Percentiles rank a stretch among this genome's conserved stretches.
phyloP scores from a whole-genome alignment of 345 rosid genomes.

The Gossypium longicalyx region DNA sequence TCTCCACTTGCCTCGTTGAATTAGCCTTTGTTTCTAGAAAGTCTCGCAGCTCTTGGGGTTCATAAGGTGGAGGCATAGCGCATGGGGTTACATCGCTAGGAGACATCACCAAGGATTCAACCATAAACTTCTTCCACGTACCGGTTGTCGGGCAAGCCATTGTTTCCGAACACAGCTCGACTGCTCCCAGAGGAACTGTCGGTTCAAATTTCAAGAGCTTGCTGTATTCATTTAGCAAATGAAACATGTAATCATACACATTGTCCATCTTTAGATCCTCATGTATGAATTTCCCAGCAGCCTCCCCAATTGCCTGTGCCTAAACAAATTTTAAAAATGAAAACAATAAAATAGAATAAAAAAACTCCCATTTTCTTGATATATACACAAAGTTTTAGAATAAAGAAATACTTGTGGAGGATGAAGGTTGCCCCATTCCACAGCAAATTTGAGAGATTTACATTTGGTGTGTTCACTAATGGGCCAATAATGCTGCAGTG shows the following conservation, averaged over 20 bases:
- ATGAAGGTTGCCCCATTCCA: slow-evolving; percentile 69
- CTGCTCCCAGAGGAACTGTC: slow-evolving; percentile 37
- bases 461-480: slow-evolving; percentile 49
- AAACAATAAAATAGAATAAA: not conserved
- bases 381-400: too few relatives aligned
- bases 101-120: slow-evolving; percentile 48
- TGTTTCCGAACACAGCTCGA: slow-evolving; percentile 46
- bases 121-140: slow-evolving; percentile 44
- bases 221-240: slow-evolving; percentile 54
- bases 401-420: slow-evolving; percentile 23
- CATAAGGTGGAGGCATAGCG: slow-evolving; percentile 43
- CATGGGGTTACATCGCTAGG: slow-evolving; percentile 54
- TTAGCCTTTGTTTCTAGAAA: slow-evolving; percentile 35
- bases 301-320: slow-evolving; percentile 63
- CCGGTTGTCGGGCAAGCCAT: slow-evolving; percentile 42
- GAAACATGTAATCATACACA: slow-evolving; percentile 73
- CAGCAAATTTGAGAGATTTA: slow-evolving; percentile 56
- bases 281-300: slow-evolving; percentile 45
- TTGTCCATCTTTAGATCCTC: slow-evolving; percentile 56
- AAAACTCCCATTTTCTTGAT: not conserved
- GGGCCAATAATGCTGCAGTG: slow-evolving; percentile 78
- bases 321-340: slow-evolving; percentile 5
- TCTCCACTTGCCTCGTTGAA: slow-evolving; percentile 44
- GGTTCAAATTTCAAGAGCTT: slow-evolving; percentile 69
- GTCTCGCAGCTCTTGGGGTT: slow-evolving; percentile 30